Percentiles rank a stretch among this genome's conserved stretches.
These are phyloP conservation scores for Podila epigama DNA, from an alignment of 192 early-diverging fungal genomes.

Conservation along the genomic window DNA sequence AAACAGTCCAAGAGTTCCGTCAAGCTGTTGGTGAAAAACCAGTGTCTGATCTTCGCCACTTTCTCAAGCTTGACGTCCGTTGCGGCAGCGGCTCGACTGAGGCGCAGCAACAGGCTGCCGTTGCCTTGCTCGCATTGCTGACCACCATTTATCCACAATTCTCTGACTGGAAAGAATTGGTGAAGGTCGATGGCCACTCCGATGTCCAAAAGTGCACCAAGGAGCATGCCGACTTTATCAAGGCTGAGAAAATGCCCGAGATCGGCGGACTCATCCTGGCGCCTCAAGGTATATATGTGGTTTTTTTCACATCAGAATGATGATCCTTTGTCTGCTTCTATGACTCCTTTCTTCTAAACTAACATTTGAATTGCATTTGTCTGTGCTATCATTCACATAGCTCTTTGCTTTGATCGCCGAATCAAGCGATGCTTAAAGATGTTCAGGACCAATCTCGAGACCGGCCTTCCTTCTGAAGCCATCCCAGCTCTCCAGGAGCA, in stretches of 20 bases:
- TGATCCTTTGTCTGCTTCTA: too few relatives aligned
- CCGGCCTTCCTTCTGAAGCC: constrained; percentile 69
- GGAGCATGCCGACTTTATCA: constrained; percentile 58
- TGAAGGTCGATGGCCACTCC: constrained; percentile 79
- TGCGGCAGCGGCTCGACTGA: constrained; percentile 67
- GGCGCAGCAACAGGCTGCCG: constrained; percentile 76
- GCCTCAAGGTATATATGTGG: constrained; percentile 55
- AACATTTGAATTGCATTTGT: too few relatives aligned
- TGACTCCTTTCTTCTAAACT: too few relatives aligned
- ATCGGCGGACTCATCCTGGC: constrained; percentile 56
- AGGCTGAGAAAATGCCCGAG: constrained; percentile 54
- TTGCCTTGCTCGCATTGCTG: constrained; percentile 78
- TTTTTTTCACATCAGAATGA: too few relatives aligned
- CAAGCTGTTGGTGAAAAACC: constrained; percentile 77
- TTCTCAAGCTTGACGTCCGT: constrained; percentile 79
- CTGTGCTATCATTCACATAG: constrained; percentile 17
- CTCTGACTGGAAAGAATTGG: constrained; percentile 89
- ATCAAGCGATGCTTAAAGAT: constrained; percentile 82
- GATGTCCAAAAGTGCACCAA: constrained; percentile 75
- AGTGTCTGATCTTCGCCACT: constrained; percentile 77
- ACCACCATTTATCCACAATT: constrained; percentile 82
- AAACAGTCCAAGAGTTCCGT: constrained; percentile 88
- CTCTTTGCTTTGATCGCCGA: constrained; percentile 94
- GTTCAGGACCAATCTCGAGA: constrained; percentile 72
- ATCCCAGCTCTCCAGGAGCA: constrained; percentile 70